Evolutionary conservation across 352 stramenopile genomes (phyloP), one percentile per base, ranked within the genome.

Genomic region (Globisporangium recalcitrans): DNA sequence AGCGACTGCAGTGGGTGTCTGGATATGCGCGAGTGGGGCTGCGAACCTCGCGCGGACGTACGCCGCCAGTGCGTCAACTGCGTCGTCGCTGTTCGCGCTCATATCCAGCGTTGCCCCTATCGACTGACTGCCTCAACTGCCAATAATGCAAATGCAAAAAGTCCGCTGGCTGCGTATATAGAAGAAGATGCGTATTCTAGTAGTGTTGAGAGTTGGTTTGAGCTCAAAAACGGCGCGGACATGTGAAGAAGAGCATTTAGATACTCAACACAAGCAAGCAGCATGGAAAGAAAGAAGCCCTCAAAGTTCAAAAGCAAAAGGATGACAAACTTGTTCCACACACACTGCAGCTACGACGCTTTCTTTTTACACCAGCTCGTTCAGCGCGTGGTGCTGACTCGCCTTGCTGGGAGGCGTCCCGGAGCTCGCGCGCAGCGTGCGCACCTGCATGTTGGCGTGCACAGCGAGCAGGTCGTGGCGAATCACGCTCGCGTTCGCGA

Each of bases 381-480:
- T 34, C 8, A 56, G 16, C 10, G 51, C 51, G 29, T 42, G 29
- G 51, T 42, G 51, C 27, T 21, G 38, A 7, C 6, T 46, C 38
- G 38, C 38, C 38, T 46, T 46, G 21, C 24, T 55, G 51, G 19
- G 49, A 29, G 31, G 9, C 21, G 34, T n/a, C 13, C 21, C 47
- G 9, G 31, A 36, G 48, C 22, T 58, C 48, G 58, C 60, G 19
- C 60, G 60, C 40, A 65, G n/a, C 21, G 60, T 55, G 49, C 60
- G 60, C 52, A 56, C 60, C 32, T 60, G 40, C 60, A 60, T 60
- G 40, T 54, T 60, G 21, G 60, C 60, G n/a, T 65, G 52, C 60
- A 60, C 34, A 16, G 60, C 60, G 27, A 65, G 60, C 60, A 65
- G 52, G 40, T 65, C 52, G 31, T 65, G 60, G 31, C 42, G 60